Evolutionary conservation across 805 yeast genomes (phyloP).

Genomic region (Scheffersomyces lignosus): DNA sequence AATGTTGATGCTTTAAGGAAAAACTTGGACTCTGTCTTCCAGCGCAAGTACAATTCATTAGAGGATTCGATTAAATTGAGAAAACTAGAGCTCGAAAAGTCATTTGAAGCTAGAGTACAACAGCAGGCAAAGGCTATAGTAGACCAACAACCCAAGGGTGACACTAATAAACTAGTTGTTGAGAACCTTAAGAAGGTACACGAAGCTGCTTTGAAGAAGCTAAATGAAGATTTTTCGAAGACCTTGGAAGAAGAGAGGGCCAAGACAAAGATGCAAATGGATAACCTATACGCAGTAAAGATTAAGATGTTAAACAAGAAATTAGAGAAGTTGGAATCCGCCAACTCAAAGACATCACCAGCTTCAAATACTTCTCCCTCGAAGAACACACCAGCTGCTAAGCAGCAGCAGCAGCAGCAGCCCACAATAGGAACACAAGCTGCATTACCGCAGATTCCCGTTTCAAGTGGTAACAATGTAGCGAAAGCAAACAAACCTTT

Average conservation of each 20-base stretch:
- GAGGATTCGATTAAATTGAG: slow-evolving; percentile 17
- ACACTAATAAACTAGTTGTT: too few relatives aligned
- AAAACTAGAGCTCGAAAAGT: slow-evolving; percentile 38
- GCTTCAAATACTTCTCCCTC: not conserved
- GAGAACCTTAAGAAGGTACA: slow-evolving; percentile 16
- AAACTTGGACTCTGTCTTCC: slow-evolving; percentile 23
- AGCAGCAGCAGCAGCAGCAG: too few relatives aligned
- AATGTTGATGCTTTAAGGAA: slow-evolving; percentile 16
- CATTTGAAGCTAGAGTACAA: slow-evolving; percentile 22
- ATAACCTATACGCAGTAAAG: slow-evolving; percentile 60
- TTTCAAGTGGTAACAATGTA: not conserved
- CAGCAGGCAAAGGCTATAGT: not conserved
- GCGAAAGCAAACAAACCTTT: slow-evolving; percentile 7
- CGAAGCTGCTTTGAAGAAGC: slow-evolving; percentile 13
- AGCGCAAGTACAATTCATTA: slow-evolving; percentile 16
- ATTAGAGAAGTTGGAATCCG: slow-evolving; percentile 50
- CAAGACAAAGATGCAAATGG: slow-evolving; percentile 49
- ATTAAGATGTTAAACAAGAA: slow-evolving; percentile 54
- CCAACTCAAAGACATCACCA: slow-evolving; percentile 17
- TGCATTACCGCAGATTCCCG: not conserved
- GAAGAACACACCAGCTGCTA: too few relatives aligned
- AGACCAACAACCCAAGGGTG: too few relatives aligned
- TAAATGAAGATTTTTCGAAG: slow-evolving; percentile 17
- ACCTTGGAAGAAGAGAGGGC: slow-evolving; percentile 26
- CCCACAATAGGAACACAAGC: too few relatives aligned